A percentile compares a stretch with the other conserved stretches of the same genome.
Evolutionary conservation across 306 rosid species (phyloP).

Genomic region (Herpetospermum pedunculosum): DNA sequence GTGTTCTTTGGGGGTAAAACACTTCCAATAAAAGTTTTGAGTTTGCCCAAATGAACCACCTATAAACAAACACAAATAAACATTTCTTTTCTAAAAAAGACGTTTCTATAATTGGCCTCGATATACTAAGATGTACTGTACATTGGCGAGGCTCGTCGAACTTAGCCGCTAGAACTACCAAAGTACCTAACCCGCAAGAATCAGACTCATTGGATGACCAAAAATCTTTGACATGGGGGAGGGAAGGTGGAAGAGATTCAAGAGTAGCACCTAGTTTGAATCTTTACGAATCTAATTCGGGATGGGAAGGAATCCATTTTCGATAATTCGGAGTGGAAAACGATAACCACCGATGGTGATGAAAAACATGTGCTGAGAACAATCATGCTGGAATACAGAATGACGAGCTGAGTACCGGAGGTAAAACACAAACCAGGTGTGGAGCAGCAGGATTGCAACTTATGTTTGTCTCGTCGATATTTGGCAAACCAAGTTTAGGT

Average conservation of each 20-base stretch:
- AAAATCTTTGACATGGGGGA: background rate
- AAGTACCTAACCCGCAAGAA: background rate
- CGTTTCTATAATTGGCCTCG: background rate
- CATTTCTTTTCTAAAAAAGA: background rate
- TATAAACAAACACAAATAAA: background rate
- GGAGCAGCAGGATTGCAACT: constrained; percentile 94
- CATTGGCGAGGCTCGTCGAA: constrained; percentile 2
- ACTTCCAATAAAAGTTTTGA: background rate
- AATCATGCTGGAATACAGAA: constrained; percentile 72
- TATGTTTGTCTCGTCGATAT: constrained; percentile 60
- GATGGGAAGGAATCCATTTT: constrained; percentile 12
- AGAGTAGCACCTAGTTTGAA: constrained; percentile 8
- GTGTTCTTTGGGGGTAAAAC: background rate
- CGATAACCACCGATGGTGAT: background rate
- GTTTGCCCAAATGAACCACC: background rate
- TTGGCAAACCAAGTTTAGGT: constrained; percentile 76
- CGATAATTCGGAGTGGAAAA: constrained; percentile 12
- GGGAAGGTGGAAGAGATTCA: background rate
- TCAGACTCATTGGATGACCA: background rate
- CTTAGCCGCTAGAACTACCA: background rate
- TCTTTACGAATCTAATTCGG: constrained; percentile 6
- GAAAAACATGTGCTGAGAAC: constrained; percentile 8
- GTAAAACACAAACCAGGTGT: constrained; percentile 88
- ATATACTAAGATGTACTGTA: background rate
- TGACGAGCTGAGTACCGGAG: constrained; percentile 85